These are phyloP conservation scores for Bruguiera gymnorhiza DNA, from an alignment of 345 rosid genomes.

Conservation along the genomic window DNA sequence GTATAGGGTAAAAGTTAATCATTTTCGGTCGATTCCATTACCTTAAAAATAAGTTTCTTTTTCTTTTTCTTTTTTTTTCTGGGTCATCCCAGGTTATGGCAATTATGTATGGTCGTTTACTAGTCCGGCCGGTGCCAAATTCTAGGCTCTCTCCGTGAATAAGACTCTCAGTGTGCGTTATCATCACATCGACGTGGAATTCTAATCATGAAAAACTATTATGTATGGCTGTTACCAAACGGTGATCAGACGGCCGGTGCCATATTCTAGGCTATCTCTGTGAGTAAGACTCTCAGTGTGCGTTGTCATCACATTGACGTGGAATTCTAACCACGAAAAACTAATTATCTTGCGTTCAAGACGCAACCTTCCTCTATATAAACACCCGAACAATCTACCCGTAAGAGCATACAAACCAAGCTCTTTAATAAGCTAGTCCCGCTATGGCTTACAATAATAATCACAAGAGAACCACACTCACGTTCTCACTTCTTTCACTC, in stretches of 20 bases:
- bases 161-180: not conserved
- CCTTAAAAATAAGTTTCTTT: not conserved
- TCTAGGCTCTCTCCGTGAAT: conserved; percentile 4
- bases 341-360: not conserved
- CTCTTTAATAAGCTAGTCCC: not conserved
- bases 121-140: not conserved
- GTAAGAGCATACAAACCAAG: not conserved
- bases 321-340: conserved; percentile 19
- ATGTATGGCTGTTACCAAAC: too few relatives aligned
- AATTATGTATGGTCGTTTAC: not conserved
- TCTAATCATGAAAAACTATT: conserved; percentile 8
- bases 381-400: not conserved
- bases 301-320: conserved; percentile 14
- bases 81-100: conserved; percentile 12
- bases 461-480: not conserved
- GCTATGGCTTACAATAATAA: conserved; percentile 3
- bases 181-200: conserved; percentile 22
- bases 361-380: conserved; percentile 18
- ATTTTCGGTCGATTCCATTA: too few relatives aligned
- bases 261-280: conserved; percentile 5
- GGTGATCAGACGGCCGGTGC: not conserved
- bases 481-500: not conserved
- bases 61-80: not conserved
- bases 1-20: not conserved
- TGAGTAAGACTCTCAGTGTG: not conserved